Percentiles rank a stretch among this genome's conserved stretches.
These are phyloP conservation scores for Spathaspora gorwiae DNA, from an alignment of 805 yeast species.

Conservation along the genomic window DNA sequence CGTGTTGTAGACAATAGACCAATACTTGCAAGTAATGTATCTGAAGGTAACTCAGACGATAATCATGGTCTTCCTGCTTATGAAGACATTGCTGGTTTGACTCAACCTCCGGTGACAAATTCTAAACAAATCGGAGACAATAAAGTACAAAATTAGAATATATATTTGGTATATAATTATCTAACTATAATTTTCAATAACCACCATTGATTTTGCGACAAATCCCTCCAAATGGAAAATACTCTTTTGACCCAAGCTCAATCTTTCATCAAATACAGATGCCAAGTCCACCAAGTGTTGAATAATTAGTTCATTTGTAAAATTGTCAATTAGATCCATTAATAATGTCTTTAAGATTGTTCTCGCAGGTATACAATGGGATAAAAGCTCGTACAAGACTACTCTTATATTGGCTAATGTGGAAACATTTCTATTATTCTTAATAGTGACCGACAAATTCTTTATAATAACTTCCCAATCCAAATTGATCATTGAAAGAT, in stretches of 20 bases:
- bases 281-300: constrained; percentile 53
- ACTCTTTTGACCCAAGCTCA: constrained; percentile 80
- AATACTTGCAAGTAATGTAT: not conserved
- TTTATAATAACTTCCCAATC: constrained; percentile 89
- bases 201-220: constrained; percentile 82
- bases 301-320: constrained; percentile 23
- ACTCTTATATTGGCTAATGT: constrained; percentile 58
- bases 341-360: constrained; percentile 61
- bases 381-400: constrained; percentile 72
- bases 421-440: constrained; percentile 60
- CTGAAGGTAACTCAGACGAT: not conserved
- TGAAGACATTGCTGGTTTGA: constrained; percentile 18
- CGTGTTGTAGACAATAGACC: not conserved
- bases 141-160: constrained; percentile 25
- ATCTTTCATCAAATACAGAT: constrained; percentile 76
- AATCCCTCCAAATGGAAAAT: constrained; percentile 95
- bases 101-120: constrained; percentile 2
- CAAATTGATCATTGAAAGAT: constrained; percentile 52
- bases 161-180: not conserved
- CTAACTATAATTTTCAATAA: constrained; percentile 41
- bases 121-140: constrained; percentile 19
- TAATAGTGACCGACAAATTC: constrained; percentile 57
- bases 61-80: constrained; percentile 3
- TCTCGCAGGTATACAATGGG: constrained; percentile 92
- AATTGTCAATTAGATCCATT: constrained; percentile 38